These are phyloP conservation scores for Citrullus amarus DNA, from an alignment of 306 rosid species.

Conservation along the genomic window DNA sequence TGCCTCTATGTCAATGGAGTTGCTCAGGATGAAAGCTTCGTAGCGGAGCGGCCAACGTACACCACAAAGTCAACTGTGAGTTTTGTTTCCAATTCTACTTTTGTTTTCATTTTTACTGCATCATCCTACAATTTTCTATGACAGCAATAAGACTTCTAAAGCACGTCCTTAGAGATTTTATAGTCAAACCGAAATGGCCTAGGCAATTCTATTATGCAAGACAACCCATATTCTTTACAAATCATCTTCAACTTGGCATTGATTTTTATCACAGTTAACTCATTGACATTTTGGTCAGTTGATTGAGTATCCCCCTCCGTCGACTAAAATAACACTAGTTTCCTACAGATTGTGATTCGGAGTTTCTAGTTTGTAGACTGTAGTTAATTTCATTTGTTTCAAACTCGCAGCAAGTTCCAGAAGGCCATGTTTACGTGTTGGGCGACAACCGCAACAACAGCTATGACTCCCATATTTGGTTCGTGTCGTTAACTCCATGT, in stretches of 20 bases:
- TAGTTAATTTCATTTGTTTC: neutral
- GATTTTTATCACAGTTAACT: neutral
- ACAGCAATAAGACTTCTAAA: neutral
- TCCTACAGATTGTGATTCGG: neutral
- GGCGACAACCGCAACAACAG: constrained; percentile 91
- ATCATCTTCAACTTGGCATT: neutral
- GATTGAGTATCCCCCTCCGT: neutral
- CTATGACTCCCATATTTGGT: constrained; percentile 74
- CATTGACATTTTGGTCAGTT: neutral
- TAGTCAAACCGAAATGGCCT: neutral
- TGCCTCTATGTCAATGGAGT: constrained; percentile 63
- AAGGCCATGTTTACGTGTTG: constrained; percentile 71
- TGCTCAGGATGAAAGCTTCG: constrained; percentile 49
- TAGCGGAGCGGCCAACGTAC: constrained; percentile 47
- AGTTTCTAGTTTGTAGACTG: neutral
- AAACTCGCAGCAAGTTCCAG: constrained; percentile 62
- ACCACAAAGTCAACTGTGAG: constrained; percentile 39
- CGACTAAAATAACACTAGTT: neutral
- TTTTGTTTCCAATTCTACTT: neutral
- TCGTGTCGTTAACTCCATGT: constrained; percentile 10
- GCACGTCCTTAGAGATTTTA: neutral
- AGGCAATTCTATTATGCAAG: neutral
- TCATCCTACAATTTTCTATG: neutral
- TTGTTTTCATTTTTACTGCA: constrained; percentile 3
- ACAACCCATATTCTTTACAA: neutral